Base-by-base conservation (phyloP, 1,284 basidiomycete genomes). In the Puccinia sorghi region DNA sequence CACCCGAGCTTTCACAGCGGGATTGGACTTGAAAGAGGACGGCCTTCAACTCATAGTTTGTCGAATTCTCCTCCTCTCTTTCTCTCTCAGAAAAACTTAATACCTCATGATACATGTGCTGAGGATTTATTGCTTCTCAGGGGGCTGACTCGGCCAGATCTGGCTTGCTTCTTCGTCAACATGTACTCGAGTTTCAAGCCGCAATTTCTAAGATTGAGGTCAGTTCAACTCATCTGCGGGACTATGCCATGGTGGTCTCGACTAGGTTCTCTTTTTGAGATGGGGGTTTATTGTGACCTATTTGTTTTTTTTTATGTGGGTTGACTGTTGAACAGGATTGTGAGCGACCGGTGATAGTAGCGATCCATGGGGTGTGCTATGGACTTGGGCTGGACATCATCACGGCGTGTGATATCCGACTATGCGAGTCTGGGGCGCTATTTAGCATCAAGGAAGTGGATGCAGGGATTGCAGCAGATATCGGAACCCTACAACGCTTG, bases 371-470 rank as follows among this genome's bases (percentile, higher is more conserved):
- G 0, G 84, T 89, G 7, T 89, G 89, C 12, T 85, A 92, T 69
- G 94, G 94, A 0, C 87, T 95, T 0, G 92, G 89, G 0, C 83
- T 88, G 72, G 88, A 98, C 84, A 88, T 96, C 80, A 87, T 92
- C 20, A 86, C 88, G 0, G 90, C 91, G 0, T 93, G 92, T 83
- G 94, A 97, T 83, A 88, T 97, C 13, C 88, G 94, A 0, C 90
- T 91, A 80, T 89, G 90, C 0, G 88, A 92, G 0, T 86, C 88
- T 0, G 87, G 90, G 80, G 85, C 89, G 0, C 82, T 83, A 1
- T 93, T 97, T 83, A 88, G 89, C 20, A 92, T 97, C 86, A 93
- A 93, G 86, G 94, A 97, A 88, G 91, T 94, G 9, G 93, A 94
- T 82, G 89, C 94, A 9, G 94, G 93, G 0, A 87, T 97, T 0